A percentile compares a stretch with the other conserved stretches of the same genome.
Conservation (phyloP, 495 filamentous ascomycete species). For the Pseudotulostoma volvatum region DNA sequence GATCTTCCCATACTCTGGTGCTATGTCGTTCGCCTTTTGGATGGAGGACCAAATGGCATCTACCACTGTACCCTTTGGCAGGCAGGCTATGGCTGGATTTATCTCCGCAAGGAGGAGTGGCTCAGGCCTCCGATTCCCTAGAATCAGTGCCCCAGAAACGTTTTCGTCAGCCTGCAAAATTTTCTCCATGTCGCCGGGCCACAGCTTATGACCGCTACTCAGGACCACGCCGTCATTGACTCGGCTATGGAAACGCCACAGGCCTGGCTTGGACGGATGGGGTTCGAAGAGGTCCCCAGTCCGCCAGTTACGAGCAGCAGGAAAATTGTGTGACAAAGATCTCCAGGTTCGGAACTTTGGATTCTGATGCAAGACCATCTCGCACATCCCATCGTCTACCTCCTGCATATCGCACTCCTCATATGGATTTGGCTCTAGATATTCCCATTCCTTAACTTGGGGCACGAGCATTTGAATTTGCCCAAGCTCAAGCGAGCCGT, state of each 20-base stretch:
- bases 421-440: constrained; percentile 30
- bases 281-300: constrained; percentile 38
- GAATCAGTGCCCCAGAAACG: constrained; percentile 6
- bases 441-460: constrained; percentile 38
- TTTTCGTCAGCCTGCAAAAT: constrained; percentile 2
- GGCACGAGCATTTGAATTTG: constrained; percentile 10
- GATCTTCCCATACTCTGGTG: constrained; percentile 11
- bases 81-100: constrained; percentile 7
- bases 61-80: constrained; percentile 8
- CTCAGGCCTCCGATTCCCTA: constrained; percentile 8
- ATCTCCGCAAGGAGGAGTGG: constrained; percentile 7
- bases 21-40: constrained; percentile 8
- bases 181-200: constrained; percentile 8
- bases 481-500: constrained; percentile 15
- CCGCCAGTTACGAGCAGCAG: constrained; percentile 23
- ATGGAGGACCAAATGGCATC: constrained; percentile 14
- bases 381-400: constrained; percentile 28
- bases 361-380: constrained; percentile 20
- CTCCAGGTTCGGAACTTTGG: constrained; percentile 4
- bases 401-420: constrained; percentile 25
- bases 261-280: constrained; percentile 28
- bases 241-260: constrained; percentile 37
- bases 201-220: constrained; percentile 14
- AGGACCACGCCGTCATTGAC: too few relatives aligned
- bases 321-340: constrained; percentile 11